Evolutionary conservation across 2,329 filamentous ascomycete species (phyloP).

Genomic region (Mollisiaceae sp.): DNA sequence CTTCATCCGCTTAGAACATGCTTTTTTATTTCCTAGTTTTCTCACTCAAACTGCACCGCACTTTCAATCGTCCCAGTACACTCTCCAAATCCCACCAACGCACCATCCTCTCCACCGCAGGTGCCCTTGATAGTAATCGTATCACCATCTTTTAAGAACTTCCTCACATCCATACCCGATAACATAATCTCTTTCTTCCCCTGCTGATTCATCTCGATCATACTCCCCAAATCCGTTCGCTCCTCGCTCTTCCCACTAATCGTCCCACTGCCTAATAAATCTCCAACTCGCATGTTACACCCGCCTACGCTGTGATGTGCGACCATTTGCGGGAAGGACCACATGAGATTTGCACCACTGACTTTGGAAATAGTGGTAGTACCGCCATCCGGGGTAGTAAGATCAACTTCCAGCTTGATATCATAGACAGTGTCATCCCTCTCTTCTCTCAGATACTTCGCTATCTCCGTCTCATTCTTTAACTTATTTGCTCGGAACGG

Average conservation of each 20-base stretch:
- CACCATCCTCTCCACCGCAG: slow-evolving; percentile 64
- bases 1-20: too few relatives aligned
- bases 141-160: slow-evolving; percentile 78
- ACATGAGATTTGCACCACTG: slow-evolving; percentile 72
- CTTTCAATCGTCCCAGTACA: slow-evolving; percentile 65
- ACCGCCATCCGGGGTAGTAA: slow-evolving; percentile 56
- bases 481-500: slow-evolving; percentile 64
- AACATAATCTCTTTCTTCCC: slow-evolving; percentile 70
- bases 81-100: slow-evolving; percentile 78
- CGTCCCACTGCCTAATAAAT: slow-evolving; percentile 79
- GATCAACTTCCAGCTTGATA: slow-evolving; percentile 70
- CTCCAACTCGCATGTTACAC: slow-evolving; percentile 74
- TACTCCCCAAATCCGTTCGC: slow-evolving; percentile 64
- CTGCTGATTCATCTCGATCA: slow-evolving; percentile 73
- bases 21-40: background rate
- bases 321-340: slow-evolving; percentile 83
- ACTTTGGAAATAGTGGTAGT: slow-evolving; percentile 64
- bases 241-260: slow-evolving; percentile 65
- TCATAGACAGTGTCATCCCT: slow-evolving; percentile 65
- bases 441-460: slow-evolving; percentile 70
- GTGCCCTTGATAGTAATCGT: slow-evolving; percentile 68
- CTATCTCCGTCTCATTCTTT: slow-evolving; percentile 56
- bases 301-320: slow-evolving; percentile 79
- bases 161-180: slow-evolving; percentile 67
- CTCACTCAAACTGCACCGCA: slow-evolving; percentile 26